Evolutionary conservation across 306 rosid species (phyloP).

Genomic region (Hippophae tibetana): DNA sequence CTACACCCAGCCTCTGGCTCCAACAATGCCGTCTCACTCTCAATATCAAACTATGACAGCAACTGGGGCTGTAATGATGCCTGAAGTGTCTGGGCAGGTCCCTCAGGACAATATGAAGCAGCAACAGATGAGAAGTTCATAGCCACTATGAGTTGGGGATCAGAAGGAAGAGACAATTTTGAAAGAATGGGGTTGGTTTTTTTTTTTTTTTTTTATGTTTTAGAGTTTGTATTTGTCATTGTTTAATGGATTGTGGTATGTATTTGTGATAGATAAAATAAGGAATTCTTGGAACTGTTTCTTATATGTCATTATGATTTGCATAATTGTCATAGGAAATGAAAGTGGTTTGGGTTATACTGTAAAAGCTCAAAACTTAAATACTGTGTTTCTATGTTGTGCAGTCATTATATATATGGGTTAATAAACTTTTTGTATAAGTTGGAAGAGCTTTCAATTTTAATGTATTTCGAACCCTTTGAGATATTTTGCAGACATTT

Average conservation of each 20-base stretch:
- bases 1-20: constrained; percentile 71
- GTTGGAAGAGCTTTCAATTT: constrained; percentile 12
- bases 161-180: constrained; percentile 63
- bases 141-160: constrained; percentile 40
- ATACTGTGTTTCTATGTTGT: constrained; percentile 63
- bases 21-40: constrained; percentile 45
- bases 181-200: constrained; percentile 50
- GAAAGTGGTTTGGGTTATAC: constrained; percentile 70
- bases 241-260: constrained; percentile 62
- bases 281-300: constrained; percentile 33
- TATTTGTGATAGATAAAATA: constrained; percentile 73
- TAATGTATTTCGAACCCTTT: constrained; percentile 8
- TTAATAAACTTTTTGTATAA: constrained; percentile 44
- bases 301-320: constrained; percentile 42
- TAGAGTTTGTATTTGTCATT: constrained; percentile 33
- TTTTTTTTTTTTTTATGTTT: constrained; percentile 26
- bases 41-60: constrained; percentile 87
- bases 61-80: constrained; percentile 33
- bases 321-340: constrained; percentile 38
- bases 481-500: background rate
- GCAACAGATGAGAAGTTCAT: constrained; percentile 60
- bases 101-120: constrained; percentile 66
- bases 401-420: constrained; percentile 24
- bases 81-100: constrained; percentile 59
- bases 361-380: constrained; percentile 58